Conservation (phyloP, 2,329 filamentous ascomycete species). For the Blastomyces parvus region DNA sequence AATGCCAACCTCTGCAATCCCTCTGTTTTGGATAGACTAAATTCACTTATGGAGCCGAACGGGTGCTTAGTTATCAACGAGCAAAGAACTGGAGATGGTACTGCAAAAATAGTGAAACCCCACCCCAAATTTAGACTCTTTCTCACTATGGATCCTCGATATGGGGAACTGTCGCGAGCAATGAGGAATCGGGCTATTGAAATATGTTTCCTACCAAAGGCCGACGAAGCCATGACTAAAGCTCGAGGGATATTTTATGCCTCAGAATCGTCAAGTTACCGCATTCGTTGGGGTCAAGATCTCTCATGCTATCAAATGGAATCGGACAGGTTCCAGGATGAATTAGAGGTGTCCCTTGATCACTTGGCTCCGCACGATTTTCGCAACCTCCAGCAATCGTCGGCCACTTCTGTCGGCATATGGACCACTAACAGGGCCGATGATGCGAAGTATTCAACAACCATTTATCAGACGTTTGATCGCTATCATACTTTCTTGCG, state of each 20-base stretch:
- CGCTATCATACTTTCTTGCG: slow-evolving; percentile 24
- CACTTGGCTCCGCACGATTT: slow-evolving; percentile 31
- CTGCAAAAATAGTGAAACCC: slow-evolving; percentile 67
- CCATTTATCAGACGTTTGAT: slow-evolving; percentile 19
- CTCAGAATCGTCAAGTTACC: slow-evolving; percentile 32
- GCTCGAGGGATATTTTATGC: slow-evolving; percentile 27
- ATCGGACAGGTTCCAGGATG: slow-evolving; percentile 14
- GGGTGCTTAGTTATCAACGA: slow-evolving; percentile 87
- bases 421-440: slow-evolving; percentile 8
- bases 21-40: slow-evolving; percentile 86
- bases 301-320: slow-evolving; percentile 13
- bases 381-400: slow-evolving; percentile 25
- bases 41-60: slow-evolving; percentile 85
- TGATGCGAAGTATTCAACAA: background rate
- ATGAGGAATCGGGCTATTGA: slow-evolving; percentile 96
- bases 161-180: slow-evolving; percentile 87
- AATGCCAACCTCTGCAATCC: slow-evolving; percentile 96
- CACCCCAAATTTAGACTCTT: slow-evolving; percentile 87
- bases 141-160: slow-evolving; percentile 80
- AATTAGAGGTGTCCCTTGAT: slow-evolving; percentile 28
- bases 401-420: slow-evolving; percentile 18
- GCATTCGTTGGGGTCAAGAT: slow-evolving; percentile 29
- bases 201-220: slow-evolving; percentile 57
- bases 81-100: slow-evolving; percentile 72
- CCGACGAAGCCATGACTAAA: slow-evolving; percentile 17